Conservation (phyloP, 768 basidiomycete genomes). For the Pleurotus cornucopiae region DNA sequence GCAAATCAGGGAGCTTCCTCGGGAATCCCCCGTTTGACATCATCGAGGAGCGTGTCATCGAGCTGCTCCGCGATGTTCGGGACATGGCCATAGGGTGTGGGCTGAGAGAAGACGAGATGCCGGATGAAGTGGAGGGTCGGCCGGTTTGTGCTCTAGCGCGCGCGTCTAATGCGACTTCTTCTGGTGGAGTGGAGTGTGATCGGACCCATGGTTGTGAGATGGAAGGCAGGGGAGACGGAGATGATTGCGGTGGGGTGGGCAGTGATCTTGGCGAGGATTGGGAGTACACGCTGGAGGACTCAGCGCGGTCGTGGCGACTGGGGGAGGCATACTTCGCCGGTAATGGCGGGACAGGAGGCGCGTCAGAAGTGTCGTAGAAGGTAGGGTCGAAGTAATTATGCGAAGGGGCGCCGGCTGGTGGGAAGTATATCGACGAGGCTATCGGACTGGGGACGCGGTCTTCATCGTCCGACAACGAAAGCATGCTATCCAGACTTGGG, state of each 20-base stretch:
- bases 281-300: background rate
- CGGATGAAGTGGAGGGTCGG: background rate
- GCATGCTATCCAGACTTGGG: constrained; percentile 17
- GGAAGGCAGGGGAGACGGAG: background rate
- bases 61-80: background rate
- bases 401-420: constrained; percentile 39
- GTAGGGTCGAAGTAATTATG: constrained; percentile 39
- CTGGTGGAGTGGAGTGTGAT: constrained; percentile 3
- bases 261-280: background rate
- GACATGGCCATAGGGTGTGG: too few species aligned
- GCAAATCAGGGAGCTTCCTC: background rate
- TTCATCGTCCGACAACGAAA: constrained; percentile 27
- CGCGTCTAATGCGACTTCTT: background rate
- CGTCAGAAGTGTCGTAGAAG: constrained; percentile 27
- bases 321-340: constrained; percentile 24
- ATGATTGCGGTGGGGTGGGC: constrained; percentile 3
- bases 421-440: constrained; percentile 43
- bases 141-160: background rate
- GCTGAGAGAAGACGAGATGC: background rate
- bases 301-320: background rate
- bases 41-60: background rate
- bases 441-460: constrained; percentile 37
- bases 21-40: constrained; percentile 6
- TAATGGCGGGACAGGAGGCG: constrained; percentile 34
- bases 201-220: background rate